A percentile compares a stretch with the other conserved stretches of the same genome.
phyloP scores from a whole-genome alignment of 1,139 yeast genomes.

The Nakaseomyces kungkrabaensis region DNA sequence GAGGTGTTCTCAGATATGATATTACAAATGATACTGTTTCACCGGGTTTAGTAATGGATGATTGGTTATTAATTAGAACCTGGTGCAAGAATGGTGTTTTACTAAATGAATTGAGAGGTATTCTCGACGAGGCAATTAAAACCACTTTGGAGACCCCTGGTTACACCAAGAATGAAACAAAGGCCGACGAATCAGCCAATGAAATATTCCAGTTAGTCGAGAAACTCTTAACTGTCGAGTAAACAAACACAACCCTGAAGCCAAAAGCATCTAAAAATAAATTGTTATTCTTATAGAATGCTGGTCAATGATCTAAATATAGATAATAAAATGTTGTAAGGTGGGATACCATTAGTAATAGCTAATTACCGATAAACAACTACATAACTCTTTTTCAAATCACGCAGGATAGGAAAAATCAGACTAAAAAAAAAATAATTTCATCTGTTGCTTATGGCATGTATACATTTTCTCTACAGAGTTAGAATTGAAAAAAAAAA shows the following conservation, averaged over 20 bases:
- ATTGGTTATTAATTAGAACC: conserved; percentile 75
- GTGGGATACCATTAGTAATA: no score
- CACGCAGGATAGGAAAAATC: no score
- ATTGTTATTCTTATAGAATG: no score
- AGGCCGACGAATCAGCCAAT: conserved; percentile 13
- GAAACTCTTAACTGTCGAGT: conserved; percentile 21
- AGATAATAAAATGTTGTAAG: no score
- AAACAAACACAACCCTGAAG: not conserved
- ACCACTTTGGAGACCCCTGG: conserved; percentile 40
- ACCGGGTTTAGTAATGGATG: conserved; percentile 61
- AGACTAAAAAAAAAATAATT: no score
- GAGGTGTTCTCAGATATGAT: conserved; percentile 69
- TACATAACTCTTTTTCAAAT: no score
- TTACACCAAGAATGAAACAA: conserved; percentile 11
- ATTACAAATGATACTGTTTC: conserved; percentile 38
- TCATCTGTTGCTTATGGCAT: no score
- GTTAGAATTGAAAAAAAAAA: no score
- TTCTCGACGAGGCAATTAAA: conserved; percentile 61
- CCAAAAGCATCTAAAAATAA: not conserved
- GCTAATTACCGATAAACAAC: no score
- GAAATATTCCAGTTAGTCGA: conserved; percentile 33
- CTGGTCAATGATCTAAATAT: no score
- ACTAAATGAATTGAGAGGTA: conserved; percentile 53
- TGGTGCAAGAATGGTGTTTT: conserved; percentile 94
- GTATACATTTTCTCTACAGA: no score